Percentiles rank a stretch among this genome's conserved stretches.
Evolutionary conservation across 371 early-diverging fungal species (phyloP).

Genomic region (Apophysomyces ossiformis): DNA sequence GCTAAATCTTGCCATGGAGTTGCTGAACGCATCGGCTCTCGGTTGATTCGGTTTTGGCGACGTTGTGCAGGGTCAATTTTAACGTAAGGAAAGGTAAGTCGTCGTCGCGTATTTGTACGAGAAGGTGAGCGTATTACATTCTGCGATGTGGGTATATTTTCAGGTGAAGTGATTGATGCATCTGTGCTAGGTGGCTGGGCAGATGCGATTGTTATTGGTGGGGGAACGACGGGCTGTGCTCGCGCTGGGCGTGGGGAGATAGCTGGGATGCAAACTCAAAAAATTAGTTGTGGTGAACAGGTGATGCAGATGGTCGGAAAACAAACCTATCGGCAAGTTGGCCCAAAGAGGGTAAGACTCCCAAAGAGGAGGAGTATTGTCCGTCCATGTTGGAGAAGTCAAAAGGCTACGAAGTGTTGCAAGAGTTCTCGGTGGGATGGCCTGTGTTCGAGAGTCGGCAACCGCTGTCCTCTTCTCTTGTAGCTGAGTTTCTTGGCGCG

Average conservation of each 20-base stretch:
- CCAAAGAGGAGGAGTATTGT: background rate
- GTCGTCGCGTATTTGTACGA: constrained; percentile 19
- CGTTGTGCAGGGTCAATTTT: constrained; percentile 38
- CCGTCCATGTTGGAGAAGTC: background rate
- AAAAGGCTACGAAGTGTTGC: constrained; percentile 3
- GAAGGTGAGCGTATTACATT: background rate
- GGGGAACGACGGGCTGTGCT: constrained; percentile 6
- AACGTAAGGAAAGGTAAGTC: constrained; percentile 47
- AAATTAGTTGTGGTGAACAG: constrained; percentile 14
- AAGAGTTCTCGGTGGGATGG: constrained; percentile 11
- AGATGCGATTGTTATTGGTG: constrained; percentile 5
- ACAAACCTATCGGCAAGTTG: constrained; percentile 26
- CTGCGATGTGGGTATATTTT: constrained; percentile 11
- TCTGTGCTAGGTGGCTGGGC: constrained; percentile 11
- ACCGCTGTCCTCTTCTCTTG: constrained; percentile 3
- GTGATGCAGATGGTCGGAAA: constrained; percentile 30
- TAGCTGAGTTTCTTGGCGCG: constrained; percentile 52
- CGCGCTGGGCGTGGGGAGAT: constrained; percentile 9
- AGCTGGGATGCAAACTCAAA: constrained; percentile 8
- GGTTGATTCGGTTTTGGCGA: constrained; percentile 33
- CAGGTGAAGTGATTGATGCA: background rate
- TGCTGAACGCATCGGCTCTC: constrained; percentile 20
- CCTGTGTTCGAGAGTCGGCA: background rate
- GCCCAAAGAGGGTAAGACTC: constrained; percentile 4
- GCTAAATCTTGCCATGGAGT: constrained; percentile 24